Base-by-base conservation (phyloP, 1,284 basidiomycete genomes). In the Ganoderma leucocontextum region DNA sequence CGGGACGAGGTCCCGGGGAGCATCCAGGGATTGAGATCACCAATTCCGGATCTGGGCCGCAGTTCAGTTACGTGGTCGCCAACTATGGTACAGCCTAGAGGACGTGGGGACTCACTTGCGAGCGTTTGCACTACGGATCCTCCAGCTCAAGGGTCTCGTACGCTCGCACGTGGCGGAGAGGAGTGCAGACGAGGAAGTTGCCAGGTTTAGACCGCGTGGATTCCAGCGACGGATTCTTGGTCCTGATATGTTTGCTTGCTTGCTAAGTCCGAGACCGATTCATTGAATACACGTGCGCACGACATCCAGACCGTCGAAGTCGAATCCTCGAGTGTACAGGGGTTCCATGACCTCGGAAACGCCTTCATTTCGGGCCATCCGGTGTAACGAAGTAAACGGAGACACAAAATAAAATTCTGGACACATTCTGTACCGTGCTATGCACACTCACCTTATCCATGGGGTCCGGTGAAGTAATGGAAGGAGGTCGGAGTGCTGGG, bases 21-120 rank as follows among this genome's bases (percentile, higher is more conserved):
- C 69, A 72, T 22, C 68, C 65, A 2, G 66, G 64, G 7, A 22
- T 42, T 0, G 36, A n/a, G n/a, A n/a, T n/a, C n/a, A n/a, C n/a
- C n/a, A n/a, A 22, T 9, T 22, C 22, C 59, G 22, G 58, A 12
- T 53, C 29, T 10, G 38, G 49, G n/a, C 63, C 59, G 15, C n/a
- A 60, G 10, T 64, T 66, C 33, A 17, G 12, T 5, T 60, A 66
- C 49, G 12, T 70, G 29, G 64, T 62, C 42, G 35, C 60, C 53
- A 42, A 60, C 57, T 60, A 60, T 2, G 25, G 38, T 12, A 22
- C 47, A 25, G 12, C n/a, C 22, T 22, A 36, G 55, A 7, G 9
- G 19, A 36, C 35, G 10, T 35, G 38, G 36, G 22, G 38, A 25
- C 22, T 60, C 38, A 60, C 38, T 12, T 10, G 55, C 5, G 6